Evolutionary conservation across 352 stramenopile species (phyloP), one percentile per base, ranked within the genome.

Genomic region (Aphanomyces invadans): DNA sequence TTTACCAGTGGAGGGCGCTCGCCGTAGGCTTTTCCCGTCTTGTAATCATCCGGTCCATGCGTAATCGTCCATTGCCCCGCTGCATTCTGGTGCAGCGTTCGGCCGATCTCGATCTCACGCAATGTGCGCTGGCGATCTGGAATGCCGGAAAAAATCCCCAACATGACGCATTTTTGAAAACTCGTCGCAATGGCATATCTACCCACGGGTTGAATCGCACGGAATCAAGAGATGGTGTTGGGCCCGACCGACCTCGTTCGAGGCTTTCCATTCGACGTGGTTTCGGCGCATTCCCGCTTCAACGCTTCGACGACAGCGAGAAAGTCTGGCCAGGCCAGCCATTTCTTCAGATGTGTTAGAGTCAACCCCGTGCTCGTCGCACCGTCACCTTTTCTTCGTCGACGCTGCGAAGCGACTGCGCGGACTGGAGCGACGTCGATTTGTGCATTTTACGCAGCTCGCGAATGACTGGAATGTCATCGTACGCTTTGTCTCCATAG

Each of bases 41-140:
- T 85, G 65, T 85, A 85, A 63, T 85, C 73, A 7, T 84, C 76
- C 2, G 76, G 75, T 32, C 70, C 74, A 62, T 89, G 80, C 28
- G 80, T 81, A 25, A 89, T 78, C 0, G 70, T 52, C 76, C 78
- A 89, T 42, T 66, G 68, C 17, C 54, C 51, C 1, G 65, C 61
- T 25, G 67, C 61, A 17, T 78, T 62, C 62, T 77, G 74, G 12
- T 83, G 56, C 59, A 89, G 75, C 15, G 77, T 83, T 38, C 69
- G 68, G 29, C 75, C 78, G 21, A 89, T 68, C 53, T 87, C 78
- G 28, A 89, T 62, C 61, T 89, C 80, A 59, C 78, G 69, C 31
- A 87, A 77, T 3, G 78, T 89, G 28, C 80, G 71, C 65, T 89
- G 80, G 53, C 78, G 71, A 75, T 89, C 80, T 3, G 80, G 80